Evolutionary conservation across 2,329 filamentous ascomycete genomes (phyloP), one percentile per base, ranked within the genome.

Genomic region (Fusarium torreyae): DNA sequence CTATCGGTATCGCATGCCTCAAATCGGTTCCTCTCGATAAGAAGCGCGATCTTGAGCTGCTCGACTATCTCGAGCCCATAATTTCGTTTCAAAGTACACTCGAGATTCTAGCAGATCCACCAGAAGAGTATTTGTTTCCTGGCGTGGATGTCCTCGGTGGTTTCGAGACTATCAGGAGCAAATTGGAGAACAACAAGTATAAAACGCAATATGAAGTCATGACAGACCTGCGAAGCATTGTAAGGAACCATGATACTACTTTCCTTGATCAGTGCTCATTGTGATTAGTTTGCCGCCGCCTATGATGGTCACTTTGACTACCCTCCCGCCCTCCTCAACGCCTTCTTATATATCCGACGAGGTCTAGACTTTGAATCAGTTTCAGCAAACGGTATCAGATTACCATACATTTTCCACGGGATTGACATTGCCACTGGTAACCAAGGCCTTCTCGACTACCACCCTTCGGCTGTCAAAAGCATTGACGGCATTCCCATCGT

Each of bases 251-350:
- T 2, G 3, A 5, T 10, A 9, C 2, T 5, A 17, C 5, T 5
- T 8, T 0, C 7, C 10, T 17, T 9, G 7, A 18, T 7, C 8
- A 11, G n/a, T 43, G 18, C 70, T 61, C 15, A 69, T 31, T 26
- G 11, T n/a, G 31, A 2, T 6, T 31, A 75, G 73, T 75, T 68
- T 20, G 59, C 50, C 3, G 63, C 72, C 10, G 62, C 71, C 9
- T 64, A 74, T 17, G 73, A 75, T 22, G 62, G 66, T 2, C 73
- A 75, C 53, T 75, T 75, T 54, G 63, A 71, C 50, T 75, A 75
- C 8, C 62, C 69, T 2, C 65, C 73, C 1, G 71, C 69, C 7
- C 59, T 75, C 1, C 67, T 75, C 49, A 75, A 68, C 11, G 53
- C 57, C 15, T 66, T 75, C 14, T 26, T 50, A 15, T 75, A 61